These are phyloP conservation scores for Cystobasidium slooffiae DNA, from an alignment of 1,284 basidiomycete genomes.

Conservation along the genomic window DNA sequence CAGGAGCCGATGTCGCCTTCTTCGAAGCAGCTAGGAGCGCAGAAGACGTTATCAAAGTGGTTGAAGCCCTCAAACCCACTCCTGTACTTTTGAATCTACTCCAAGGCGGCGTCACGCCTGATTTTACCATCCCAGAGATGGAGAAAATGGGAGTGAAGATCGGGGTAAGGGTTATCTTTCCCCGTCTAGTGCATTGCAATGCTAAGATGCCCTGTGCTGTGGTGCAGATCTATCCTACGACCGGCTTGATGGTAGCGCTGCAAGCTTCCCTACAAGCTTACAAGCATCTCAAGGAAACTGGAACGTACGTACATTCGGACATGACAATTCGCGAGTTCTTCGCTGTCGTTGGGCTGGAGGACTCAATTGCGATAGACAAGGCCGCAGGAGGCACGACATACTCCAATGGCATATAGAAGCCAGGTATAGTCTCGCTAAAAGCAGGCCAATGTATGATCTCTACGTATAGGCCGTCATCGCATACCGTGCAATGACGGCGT, in stretches of 20 bases:
- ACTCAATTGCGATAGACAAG: constrained; percentile 7
- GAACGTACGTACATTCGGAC: neutral
- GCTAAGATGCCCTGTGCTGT: neutral
- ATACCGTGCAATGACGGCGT: too few species aligned
- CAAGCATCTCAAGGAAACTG: constrained; percentile 12
- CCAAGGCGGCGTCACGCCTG: constrained; percentile 73
- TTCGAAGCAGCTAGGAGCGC: constrained; percentile 77
- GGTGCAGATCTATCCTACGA: constrained; percentile 10
- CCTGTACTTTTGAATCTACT: constrained; percentile 77
- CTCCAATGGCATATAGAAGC: constrained; percentile 4
- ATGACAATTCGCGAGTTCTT: constrained; percentile 7
- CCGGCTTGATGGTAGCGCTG: constrained; percentile 3
- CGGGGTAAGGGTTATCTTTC: constrained; percentile 8
- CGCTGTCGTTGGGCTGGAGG: neutral
- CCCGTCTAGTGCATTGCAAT: neutral
- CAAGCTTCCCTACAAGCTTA: constrained; percentile 3
- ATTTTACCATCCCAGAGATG: constrained; percentile 70
- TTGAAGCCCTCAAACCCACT: constrained; percentile 69
- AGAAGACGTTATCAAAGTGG: constrained; percentile 65
- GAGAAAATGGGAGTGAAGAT: constrained; percentile 73
- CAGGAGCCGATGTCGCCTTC: constrained; percentile 80
- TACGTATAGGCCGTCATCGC: too few species aligned
- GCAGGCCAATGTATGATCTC: too few species aligned
- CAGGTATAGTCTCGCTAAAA: neutral
- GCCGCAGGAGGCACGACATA: neutral